Evolutionary conservation across 1,139 yeast species (phyloP).

Genomic region (Hemisphaericaspora xylanilytica): DNA sequence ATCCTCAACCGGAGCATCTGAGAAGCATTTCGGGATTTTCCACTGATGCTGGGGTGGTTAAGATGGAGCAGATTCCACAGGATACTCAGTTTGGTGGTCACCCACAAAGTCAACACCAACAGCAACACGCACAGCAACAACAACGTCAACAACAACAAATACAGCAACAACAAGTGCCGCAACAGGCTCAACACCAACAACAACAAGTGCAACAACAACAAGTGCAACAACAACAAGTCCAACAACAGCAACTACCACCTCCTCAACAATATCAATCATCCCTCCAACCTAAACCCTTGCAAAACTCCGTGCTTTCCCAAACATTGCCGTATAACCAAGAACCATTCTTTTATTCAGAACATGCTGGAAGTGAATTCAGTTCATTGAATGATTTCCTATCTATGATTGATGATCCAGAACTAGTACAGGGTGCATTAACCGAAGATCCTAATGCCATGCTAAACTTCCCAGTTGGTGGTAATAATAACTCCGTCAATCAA

Average conservation of each 20-base stretch:
- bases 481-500: conserved; percentile 7
- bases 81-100: conserved; percentile 8
- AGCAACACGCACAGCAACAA: conserved; percentile 7
- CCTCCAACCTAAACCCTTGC: conserved; percentile 14
- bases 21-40: not conserved
- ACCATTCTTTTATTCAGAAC: conserved; percentile 83
- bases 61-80: not conserved
- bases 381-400: conserved; percentile 86
- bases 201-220: conserved; percentile 3
- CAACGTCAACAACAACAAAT: conserved; percentile 8
- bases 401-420: conserved; percentile 83
- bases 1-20: not conserved
- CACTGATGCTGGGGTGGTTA: not conserved
- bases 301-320: conserved; percentile 39
- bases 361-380: conserved; percentile 90
- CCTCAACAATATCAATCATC: conserved; percentile 10
- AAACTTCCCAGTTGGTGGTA: conserved; percentile 21
- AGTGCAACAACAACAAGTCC: conserved; percentile 9
- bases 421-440: conserved; percentile 50
- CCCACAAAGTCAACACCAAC: conserved; percentile 10
- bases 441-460: conserved; percentile 32
- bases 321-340: conserved; percentile 57
- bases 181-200: conserved; percentile 7
- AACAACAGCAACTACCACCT: conserved; percentile 7
- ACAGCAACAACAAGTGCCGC: conserved; percentile 5